Base-by-base conservation (phyloP, 495 filamentous ascomycete species). In the Podospora anserina region DNA sequence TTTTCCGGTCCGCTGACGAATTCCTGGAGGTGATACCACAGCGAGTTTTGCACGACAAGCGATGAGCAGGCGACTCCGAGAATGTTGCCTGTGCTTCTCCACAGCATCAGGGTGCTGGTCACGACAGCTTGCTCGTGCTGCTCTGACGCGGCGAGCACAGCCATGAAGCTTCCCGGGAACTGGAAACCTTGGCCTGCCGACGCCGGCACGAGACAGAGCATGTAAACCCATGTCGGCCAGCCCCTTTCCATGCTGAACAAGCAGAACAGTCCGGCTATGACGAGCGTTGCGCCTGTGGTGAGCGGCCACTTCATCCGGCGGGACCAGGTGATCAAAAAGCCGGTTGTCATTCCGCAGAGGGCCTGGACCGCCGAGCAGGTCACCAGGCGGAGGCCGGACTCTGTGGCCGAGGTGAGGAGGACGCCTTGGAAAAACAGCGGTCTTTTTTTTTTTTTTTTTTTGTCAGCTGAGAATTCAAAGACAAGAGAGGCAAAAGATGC, bases 351-450 rank as follows among this genome's bases (percentile, higher is more conserved):
- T 34, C 89, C 89, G 5, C 85, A 82, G 1, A 78, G 61, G 13
- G 89, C 90, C 53, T 87, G 78, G 0, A 86, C 84, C 15, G 87
- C 68, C 1, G 87, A 86, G 30, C 88, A 86, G 54, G 87, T 79
- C 11, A 92, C 80, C 59, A 94, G 87, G 56, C 89, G 84, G 4
- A 92, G 83, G 13, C 91, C 91, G 0, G 91, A 92, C 19, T 82
- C 82, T 9, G 91, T 91, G 27, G 91, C 88, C 23, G 81, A 85
- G 15, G 90, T 87, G 55, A 92, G 84, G 70, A 91, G 88, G 60
- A 93, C 90, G 32, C 88, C 90, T 77, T 93, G 90, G 79, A 93
- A 94, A 80, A 88, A 94, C 23, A 94, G 80, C 0, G 91, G 91
- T 18, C 78, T 81, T 65, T 11, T 27, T 16, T 2, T 6, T 3